Percentiles rank a stretch among this genome's conserved stretches.
phyloP scores from a whole-genome alignment of 257 asterid species.

The Solanum pimpinellifolium region DNA sequence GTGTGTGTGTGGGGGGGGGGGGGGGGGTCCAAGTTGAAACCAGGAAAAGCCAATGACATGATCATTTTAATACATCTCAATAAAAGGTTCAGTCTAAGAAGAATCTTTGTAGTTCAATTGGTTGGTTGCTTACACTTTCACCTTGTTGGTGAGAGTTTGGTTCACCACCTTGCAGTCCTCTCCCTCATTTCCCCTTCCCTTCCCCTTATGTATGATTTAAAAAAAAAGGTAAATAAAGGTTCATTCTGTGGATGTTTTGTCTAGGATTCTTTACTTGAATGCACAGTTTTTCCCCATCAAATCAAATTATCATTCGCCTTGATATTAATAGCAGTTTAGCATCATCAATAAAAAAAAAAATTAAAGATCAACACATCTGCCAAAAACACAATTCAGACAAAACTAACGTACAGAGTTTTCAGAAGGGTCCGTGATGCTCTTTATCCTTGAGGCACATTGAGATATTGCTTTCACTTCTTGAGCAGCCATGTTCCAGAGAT shows the following conservation, averaged over 20 bases:
- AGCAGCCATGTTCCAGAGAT: slow-evolving; percentile 45
- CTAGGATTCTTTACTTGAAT: background rate
- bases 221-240: background rate
- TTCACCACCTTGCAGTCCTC: background rate
- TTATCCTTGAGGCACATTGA: slow-evolving; percentile 52
- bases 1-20: background rate
- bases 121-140: background rate
- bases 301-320: background rate
- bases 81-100: background rate
- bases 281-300: background rate
- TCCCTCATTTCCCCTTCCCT: background rate
- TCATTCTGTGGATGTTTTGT: background rate
- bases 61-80: background rate
- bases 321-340: background rate
- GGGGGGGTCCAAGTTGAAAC: background rate
- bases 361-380: background rate
- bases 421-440: slow-evolving; percentile 26
- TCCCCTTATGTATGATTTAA: background rate
- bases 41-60: background rate
- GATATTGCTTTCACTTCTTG: slow-evolving; percentile 89
- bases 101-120: background rate
- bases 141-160: background rate
- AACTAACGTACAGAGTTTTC: slow-evolving; percentile 45
- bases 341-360: background rate
- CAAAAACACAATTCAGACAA: background rate